Evolutionary conservation across 1,284 basidiomycete species (phyloP).

Genomic region (Mycena citricolor): DNA sequence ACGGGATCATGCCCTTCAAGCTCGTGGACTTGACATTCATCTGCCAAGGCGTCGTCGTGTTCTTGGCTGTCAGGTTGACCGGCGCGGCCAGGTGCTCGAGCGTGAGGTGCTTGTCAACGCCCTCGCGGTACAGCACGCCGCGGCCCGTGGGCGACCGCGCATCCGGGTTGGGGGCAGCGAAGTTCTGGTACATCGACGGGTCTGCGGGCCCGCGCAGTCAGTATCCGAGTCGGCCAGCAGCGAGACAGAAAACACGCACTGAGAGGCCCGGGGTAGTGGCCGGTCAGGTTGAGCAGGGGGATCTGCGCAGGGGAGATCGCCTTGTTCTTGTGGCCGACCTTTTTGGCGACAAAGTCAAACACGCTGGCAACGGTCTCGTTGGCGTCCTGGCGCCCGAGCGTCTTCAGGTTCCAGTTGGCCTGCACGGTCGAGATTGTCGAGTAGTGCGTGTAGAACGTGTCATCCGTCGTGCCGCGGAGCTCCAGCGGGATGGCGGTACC

Average conservation of each 20-base stretch:
- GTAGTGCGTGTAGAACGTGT: slow-evolving; percentile 66
- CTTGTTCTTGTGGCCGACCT: slow-evolving; percentile 36
- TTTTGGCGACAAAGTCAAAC: slow-evolving; percentile 39
- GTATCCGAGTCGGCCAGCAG: background rate
- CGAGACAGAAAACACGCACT: slow-evolving; percentile 18
- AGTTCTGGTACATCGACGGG: slow-evolving; percentile 33
- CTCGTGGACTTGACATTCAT: background rate
- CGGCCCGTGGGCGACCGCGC: slow-evolving; percentile 36
- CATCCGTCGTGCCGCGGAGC: slow-evolving; percentile 47
- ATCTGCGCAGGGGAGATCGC: slow-evolving; percentile 27
- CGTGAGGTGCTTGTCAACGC: slow-evolving; percentile 33
- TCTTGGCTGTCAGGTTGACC: slow-evolving; percentile 36
- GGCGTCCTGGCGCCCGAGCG: slow-evolving; percentile 53
- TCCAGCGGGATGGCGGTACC: slow-evolving; percentile 49
- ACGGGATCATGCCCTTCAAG: no score
- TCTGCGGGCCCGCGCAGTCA: slow-evolving; percentile 19
- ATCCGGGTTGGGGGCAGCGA: slow-evolving; percentile 36
- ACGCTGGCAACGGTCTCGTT: slow-evolving; percentile 41
- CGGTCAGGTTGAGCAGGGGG: slow-evolving; percentile 29
- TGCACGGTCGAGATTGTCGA: slow-evolving; percentile 58
- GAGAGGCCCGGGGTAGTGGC: slow-evolving; percentile 25
- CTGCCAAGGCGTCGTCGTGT: slow-evolving; percentile 21
- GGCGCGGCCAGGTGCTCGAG: slow-evolving; percentile 29
- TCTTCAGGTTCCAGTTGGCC: slow-evolving; percentile 63
- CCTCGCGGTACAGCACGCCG: slow-evolving; percentile 32